Conservation (phyloP, 1,284 basidiomycete genomes). For the Trichosporon faecale region DNA sequence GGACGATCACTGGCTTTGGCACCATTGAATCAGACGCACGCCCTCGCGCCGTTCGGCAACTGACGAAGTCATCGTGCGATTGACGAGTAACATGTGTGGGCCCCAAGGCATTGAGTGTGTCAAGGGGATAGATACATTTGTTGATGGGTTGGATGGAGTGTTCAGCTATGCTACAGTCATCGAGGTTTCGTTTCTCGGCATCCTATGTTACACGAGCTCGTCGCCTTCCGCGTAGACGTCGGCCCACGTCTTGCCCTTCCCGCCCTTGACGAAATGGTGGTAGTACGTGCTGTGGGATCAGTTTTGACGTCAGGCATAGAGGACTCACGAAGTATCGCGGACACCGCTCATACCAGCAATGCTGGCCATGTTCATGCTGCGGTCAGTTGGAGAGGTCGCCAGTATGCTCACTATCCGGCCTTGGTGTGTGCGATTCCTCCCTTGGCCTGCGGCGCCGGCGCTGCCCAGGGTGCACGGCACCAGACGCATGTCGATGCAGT, state of each 20-base stretch:
- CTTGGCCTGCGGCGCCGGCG: background rate
- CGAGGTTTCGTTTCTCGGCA: too few relatives aligned
- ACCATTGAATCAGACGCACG: too few relatives aligned
- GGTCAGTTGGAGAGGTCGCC: background rate
- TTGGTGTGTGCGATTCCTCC: background rate
- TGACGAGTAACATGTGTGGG: too few relatives aligned
- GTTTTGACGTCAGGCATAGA: background rate
- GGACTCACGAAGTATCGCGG: background rate
- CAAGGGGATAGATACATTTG: background rate
- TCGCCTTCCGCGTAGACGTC: constrained; percentile 1
- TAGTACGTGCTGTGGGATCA: background rate
- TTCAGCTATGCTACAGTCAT: background rate
- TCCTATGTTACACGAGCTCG: background rate
- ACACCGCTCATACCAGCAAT: background rate
- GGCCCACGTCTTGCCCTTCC: constrained; percentile 3
- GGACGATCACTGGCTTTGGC: too few relatives aligned
- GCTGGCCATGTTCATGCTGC: constrained; percentile 8
- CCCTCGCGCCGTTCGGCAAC: too few relatives aligned
- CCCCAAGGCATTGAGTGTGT: background rate
- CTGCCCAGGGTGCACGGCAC: constrained; percentile 1
- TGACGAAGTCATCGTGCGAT: too few relatives aligned
- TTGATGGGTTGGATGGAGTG: background rate
- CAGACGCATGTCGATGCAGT: background rate
- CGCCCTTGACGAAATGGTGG: constrained; percentile 2
- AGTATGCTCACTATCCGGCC: background rate